Conservation (phyloP, 192 early-diverging fungal genomes). For the Coemansia sp. region DNA sequence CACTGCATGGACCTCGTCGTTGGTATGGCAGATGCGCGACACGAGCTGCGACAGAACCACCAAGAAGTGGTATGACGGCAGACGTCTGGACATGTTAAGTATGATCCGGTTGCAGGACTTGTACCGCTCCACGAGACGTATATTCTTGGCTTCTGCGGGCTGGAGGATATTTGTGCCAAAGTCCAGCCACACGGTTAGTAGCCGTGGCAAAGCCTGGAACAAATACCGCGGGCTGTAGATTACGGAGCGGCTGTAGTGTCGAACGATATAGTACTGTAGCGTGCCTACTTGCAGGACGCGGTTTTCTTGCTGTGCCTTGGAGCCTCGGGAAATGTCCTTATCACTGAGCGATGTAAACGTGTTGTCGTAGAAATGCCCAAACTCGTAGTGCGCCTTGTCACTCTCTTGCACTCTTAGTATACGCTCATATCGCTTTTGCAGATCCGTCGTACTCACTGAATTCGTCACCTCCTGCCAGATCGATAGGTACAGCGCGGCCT, state of each 20-base stretch:
- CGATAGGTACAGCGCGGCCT: slow-evolving; percentile 31
- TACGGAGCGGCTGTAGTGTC: slow-evolving; percentile 56
- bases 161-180: slow-evolving; percentile 52
- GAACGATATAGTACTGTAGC: slow-evolving; percentile 48
- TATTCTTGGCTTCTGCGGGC: slow-evolving; percentile 39
- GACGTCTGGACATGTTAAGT: slow-evolving; percentile 54
- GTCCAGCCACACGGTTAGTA: slow-evolving; percentile 86
- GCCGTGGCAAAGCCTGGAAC: slow-evolving; percentile 80
- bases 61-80: slow-evolving; percentile 73
- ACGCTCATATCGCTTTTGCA: slow-evolving; percentile 35
- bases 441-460: slow-evolving; percentile 9
- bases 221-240: slow-evolving; percentile 73
- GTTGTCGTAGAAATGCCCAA: slow-evolving; percentile 39
- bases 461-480: slow-evolving; percentile 43
- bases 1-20: slow-evolving; percentile 62
- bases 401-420: slow-evolving; percentile 41
- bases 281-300: slow-evolving; percentile 24
- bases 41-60: slow-evolving; percentile 83
- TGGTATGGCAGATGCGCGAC: slow-evolving; percentile 80
- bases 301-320: slow-evolving; percentile 26
- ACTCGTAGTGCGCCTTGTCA: slow-evolving; percentile 47
- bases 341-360: slow-evolving; percentile 24
- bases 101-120: slow-evolving; percentile 56
- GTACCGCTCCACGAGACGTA: slow-evolving; percentile 49
- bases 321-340: slow-evolving; percentile 7